These are phyloP conservation scores for Zygotorulaspora chibaensis DNA, from an alignment of 805 yeast species.

Conservation along the genomic window DNA sequence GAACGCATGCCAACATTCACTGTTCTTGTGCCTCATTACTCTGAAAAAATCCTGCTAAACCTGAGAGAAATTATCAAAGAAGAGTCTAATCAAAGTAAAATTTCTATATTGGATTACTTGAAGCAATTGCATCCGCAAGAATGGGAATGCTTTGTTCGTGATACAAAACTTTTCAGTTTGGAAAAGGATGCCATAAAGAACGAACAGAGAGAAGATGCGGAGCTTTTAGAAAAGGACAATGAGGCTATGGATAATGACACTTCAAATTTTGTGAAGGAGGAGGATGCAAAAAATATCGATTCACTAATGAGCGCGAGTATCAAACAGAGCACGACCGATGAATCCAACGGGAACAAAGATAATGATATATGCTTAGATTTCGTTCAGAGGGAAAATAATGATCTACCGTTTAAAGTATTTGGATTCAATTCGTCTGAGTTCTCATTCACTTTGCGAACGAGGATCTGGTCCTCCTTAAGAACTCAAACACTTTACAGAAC, in stretches of 20 bases:
- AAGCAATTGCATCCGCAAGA: slow-evolving; percentile 68
- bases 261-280: background rate
- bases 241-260: slow-evolving; percentile 35
- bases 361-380: slow-evolving; percentile 15
- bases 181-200: slow-evolving; percentile 39
- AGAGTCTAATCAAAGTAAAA: slow-evolving; percentile 53
- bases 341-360: background rate
- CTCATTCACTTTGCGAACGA: slow-evolving; percentile 61
- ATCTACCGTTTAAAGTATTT: slow-evolving; percentile 64
- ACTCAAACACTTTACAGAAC: slow-evolving; percentile 83
- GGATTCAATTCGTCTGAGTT: slow-evolving; percentile 69
- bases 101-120: slow-evolving; percentile 72
- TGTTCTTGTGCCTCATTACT: slow-evolving; percentile 81
- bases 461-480: slow-evolving; percentile 84
- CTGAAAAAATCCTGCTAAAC: slow-evolving; percentile 73
- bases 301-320: slow-evolving; percentile 30
- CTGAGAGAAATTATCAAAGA: slow-evolving; percentile 76
- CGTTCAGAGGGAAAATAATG: slow-evolving; percentile 45
- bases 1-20: slow-evolving; percentile 75
- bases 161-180: slow-evolving; percentile 60
- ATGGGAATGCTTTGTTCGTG: slow-evolving; percentile 78
- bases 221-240: slow-evolving; percentile 16
- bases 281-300: background rate
- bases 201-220: slow-evolving; percentile 10
- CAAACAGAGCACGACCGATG: background rate